Evolutionary conservation across 2,329 filamentous ascomycete species (phyloP).

Genomic region (Diaporthe amygdali): DNA sequence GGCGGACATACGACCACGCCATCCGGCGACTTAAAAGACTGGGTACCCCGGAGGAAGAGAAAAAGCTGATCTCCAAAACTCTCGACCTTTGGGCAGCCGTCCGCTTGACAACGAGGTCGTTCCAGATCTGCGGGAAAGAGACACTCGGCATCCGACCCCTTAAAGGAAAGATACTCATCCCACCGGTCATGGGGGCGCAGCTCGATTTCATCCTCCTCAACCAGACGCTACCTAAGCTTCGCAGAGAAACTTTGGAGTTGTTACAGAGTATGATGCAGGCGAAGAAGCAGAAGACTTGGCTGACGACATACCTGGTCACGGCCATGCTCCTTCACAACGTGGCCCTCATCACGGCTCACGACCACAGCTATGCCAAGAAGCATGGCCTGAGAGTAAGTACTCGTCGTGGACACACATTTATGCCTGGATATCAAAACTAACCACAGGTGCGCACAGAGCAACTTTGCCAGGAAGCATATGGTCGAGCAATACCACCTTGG

Average conservation of each 20-base stretch:
- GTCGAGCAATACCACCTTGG: constrained; percentile 63
- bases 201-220: constrained; percentile 66
- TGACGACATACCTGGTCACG: constrained; percentile 64
- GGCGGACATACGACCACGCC: constrained; percentile 55
- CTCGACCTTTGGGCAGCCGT: constrained; percentile 65
- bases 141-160: constrained; percentile 64
- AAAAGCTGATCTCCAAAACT: constrained; percentile 52
- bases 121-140: constrained; percentile 63
- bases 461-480: constrained; percentile 62
- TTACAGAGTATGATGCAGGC: constrained; percentile 63
- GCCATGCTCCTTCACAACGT: constrained; percentile 69
- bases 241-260: constrained; percentile 59
- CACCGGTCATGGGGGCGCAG: constrained; percentile 68
- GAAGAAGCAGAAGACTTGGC: constrained; percentile 64
- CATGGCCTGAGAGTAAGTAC: constrained; percentile 61
- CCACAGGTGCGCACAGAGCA: constrained; percentile 43
- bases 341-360: constrained; percentile 65
- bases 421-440: background rate
- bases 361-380: constrained; percentile 63
- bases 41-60: constrained; percentile 46
- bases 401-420: background rate
- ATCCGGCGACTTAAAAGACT: background rate
- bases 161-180: constrained; percentile 61
- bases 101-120: constrained; percentile 65
- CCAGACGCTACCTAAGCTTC: constrained; percentile 60